Percentiles rank a stretch among this genome's conserved stretches.
These are phyloP conservation scores for Exophiala calicioides DNA, from an alignment of 2,329 filamentous ascomycete genomes.

Conservation along the genomic window DNA sequence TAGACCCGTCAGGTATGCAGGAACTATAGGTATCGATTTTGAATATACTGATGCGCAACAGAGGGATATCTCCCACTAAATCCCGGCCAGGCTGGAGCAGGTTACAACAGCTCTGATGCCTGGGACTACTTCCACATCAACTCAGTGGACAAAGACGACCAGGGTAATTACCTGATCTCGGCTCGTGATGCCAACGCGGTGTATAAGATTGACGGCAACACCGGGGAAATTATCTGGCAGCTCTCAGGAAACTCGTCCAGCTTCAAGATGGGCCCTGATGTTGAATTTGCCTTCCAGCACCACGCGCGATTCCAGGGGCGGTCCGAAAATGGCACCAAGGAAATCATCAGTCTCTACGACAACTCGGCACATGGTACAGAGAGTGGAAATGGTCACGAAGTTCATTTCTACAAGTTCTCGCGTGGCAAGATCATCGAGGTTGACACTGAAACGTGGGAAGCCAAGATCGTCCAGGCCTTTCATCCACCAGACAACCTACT, in stretches of 20 bases:
- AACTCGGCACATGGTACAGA: slow-evolving; percentile 55
- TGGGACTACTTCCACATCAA: slow-evolving; percentile 61
- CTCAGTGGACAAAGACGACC: slow-evolving; percentile 52
- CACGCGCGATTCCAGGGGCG: slow-evolving; percentile 49
- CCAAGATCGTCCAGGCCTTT: slow-evolving; percentile 49
- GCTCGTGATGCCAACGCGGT: slow-evolving; percentile 44
- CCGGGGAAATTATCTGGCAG: slow-evolving; percentile 52
- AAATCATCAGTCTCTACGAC: slow-evolving; percentile 56
- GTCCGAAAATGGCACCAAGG: slow-evolving; percentile 49
- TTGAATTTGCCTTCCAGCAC: slow-evolving; percentile 54
- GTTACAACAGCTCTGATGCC: slow-evolving; percentile 29
- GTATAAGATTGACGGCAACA: slow-evolving; percentile 44
- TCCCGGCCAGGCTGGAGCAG: slow-evolving; percentile 24
- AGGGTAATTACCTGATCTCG: slow-evolving; percentile 48
- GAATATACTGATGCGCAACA: slow-evolving; percentile 5
- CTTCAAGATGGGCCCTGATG: slow-evolving; percentile 45
- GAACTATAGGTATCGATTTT: too few species aligned
- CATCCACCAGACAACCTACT: slow-evolving; percentile 52
- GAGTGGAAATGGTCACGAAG: slow-evolving; percentile 37
- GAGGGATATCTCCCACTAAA: slow-evolving; percentile 21
- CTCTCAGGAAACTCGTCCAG: slow-evolving; percentile 50
- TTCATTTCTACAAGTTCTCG: slow-evolving; percentile 44
- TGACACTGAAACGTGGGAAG: slow-evolving; percentile 47
- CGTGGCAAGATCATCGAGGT: slow-evolving; percentile 49
- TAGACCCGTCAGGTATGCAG: neutral